A percentile compares a stretch with the other conserved stretches of the same genome.
These are phyloP conservation scores for Astrephomene gubernaculifera DNA, from an alignment of 139 green algal species.

Conservation along the genomic window DNA sequence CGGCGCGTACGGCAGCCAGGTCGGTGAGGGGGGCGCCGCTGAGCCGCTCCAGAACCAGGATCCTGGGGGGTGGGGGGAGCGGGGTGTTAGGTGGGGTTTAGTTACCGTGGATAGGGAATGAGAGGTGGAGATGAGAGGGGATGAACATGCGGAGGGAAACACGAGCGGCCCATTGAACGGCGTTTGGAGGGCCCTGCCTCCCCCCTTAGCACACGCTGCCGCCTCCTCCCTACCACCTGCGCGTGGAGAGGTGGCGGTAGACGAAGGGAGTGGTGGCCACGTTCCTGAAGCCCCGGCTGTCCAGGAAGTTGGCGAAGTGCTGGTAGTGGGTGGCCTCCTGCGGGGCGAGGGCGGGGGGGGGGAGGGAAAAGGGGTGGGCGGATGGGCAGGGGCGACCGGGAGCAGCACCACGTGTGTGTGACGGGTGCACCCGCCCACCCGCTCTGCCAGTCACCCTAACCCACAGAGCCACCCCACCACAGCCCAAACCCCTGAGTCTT, in stretches of 20 bases:
- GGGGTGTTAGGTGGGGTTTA: not conserved
- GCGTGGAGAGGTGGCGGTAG: conserved; percentile 80
- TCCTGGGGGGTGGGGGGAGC: conserved; percentile 51
- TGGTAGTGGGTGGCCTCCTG: conserved; percentile 85
- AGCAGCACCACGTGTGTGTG: too few species aligned
- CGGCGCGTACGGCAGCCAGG: conserved; percentile 83
- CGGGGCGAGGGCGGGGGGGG: not conserved
- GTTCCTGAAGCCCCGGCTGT: conserved; percentile 64
- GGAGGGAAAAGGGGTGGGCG: not conserved
- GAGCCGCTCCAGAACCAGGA: conserved; percentile 96
- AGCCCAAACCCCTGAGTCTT: too few species aligned
- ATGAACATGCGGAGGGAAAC: too few species aligned
- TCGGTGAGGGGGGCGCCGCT: conserved; percentile 93
- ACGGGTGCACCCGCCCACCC: too few species aligned
- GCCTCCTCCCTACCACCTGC: conserved; percentile 69
- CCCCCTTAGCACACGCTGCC: too few species aligned
- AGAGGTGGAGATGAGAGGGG: too few species aligned
- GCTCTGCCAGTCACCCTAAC: too few species aligned
- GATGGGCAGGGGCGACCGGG: not conserved
- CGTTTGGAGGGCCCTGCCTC: too few species aligned
- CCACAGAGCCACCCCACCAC: too few species aligned
- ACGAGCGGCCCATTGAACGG: too few species aligned
- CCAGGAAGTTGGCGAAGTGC: conserved; percentile 87
- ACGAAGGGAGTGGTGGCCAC: conserved; percentile 86
- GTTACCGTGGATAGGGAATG: not conserved